Evolutionary conservation across 257 asterid species (phyloP).

Genomic region (Capsicum baccatum): DNA sequence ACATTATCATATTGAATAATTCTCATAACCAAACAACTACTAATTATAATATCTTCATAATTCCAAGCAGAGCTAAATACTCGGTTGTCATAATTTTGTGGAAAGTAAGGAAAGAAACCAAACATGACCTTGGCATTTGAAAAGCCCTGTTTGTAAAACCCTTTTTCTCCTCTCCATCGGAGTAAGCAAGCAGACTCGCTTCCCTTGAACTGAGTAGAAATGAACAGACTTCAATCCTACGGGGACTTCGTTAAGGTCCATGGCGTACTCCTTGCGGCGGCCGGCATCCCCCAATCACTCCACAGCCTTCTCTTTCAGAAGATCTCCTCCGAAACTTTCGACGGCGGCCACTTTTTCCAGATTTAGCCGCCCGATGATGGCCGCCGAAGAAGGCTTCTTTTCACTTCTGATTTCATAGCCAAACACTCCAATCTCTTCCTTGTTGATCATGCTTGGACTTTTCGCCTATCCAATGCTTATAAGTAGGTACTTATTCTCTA

Average conservation of each 20-base stretch:
- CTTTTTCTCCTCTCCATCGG: neutral
- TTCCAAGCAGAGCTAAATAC: too few relatives aligned
- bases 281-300: slow-evolving; percentile 78
- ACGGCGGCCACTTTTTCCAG: slow-evolving; percentile 86
- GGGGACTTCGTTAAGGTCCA: slow-evolving; percentile 80
- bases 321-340: slow-evolving; percentile 75
- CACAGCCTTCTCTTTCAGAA: slow-evolving; percentile 76
- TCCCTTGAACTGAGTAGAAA: neutral
- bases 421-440: slow-evolving; percentile 76
- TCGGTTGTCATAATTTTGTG: neutral
- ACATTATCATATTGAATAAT: too few relatives aligned
- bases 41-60: too few relatives aligned
- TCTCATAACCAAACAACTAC: too few relatives aligned
- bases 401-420: slow-evolving; percentile 51
- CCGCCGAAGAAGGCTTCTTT: slow-evolving; percentile 79
- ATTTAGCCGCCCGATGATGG: slow-evolving; percentile 86
- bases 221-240: slow-evolving; percentile 40
- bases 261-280: slow-evolving; percentile 73
- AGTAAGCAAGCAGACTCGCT: neutral
- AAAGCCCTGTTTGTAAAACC: slow-evolving; percentile 23
- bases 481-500: slow-evolving; percentile 23
- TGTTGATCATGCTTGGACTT: slow-evolving; percentile 98
- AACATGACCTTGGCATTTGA: neutral
- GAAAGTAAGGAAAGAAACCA: neutral
- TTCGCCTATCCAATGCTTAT: slow-evolving; percentile 88